Evolutionary conservation across 148 eudicot genomes (phyloP).

Genomic region (Simmondsia chinensis): DNA sequence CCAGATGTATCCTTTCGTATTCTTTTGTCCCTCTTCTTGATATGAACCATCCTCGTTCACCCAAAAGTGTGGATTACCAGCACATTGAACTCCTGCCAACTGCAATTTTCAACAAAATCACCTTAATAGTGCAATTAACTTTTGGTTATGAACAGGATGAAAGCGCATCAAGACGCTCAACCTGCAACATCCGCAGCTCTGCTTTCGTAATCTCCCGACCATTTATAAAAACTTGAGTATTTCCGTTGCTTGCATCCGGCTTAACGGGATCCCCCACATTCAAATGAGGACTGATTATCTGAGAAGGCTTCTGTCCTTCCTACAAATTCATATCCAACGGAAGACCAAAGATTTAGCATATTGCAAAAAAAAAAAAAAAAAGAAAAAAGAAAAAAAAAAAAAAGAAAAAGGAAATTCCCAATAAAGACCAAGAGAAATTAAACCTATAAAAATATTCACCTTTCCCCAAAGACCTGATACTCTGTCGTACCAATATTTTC

Average conservation of each 20-base stretch:
- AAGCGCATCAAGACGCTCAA: constrained; percentile 13
- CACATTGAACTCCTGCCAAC: constrained; percentile 99
- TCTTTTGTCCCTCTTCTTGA: constrained; percentile 98
- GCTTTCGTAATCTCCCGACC: constrained; percentile 96
- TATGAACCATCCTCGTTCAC: constrained; percentile 99
- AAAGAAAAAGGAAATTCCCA: background rate
- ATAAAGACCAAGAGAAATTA: too few relatives aligned
- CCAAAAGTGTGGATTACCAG: constrained; percentile 99
- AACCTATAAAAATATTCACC: too few relatives aligned
- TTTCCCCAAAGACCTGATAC: constrained; percentile 99
- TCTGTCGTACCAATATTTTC: constrained; percentile 95
- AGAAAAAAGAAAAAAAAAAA: background rate
- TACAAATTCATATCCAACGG: constrained; percentile 18
- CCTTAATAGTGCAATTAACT: background rate
- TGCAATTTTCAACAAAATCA: constrained; percentile 19
- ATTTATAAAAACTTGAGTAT: constrained; percentile 86
- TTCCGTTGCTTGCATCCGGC: constrained; percentile 86
- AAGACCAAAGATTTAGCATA: constrained; percentile 4
- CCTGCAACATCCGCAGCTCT: constrained; percentile 97
- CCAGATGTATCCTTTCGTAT: constrained; percentile 97
- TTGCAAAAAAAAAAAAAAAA: constrained; percentile 7
- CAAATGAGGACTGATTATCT: constrained; percentile 81
- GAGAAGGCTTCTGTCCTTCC: constrained; percentile 95
- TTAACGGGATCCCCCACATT: constrained; percentile 85
- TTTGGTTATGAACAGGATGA: constrained; percentile 1